phyloP scores from a whole-genome alignment of 1,284 basidiomycete genomes.

The Ceratobasidium sp. region DNA sequence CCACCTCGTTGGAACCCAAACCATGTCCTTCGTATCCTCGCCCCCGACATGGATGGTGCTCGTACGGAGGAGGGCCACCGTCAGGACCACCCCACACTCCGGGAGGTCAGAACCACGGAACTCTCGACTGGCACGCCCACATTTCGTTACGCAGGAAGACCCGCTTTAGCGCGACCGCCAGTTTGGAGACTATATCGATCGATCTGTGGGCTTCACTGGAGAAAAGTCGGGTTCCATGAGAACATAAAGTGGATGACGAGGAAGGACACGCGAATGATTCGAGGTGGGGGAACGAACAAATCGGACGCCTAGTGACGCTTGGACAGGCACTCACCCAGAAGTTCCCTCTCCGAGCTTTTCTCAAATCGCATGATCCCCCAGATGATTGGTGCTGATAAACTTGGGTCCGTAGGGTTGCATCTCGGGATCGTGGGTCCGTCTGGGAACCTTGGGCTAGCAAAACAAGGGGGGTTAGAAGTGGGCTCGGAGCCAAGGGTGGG shows the following conservation, averaged over 20 bases:
- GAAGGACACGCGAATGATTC: too few relatives aligned
- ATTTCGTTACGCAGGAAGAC: conserved; percentile 96
- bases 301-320: too few relatives aligned
- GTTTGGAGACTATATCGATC: conserved; percentile 66
- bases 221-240: not conserved
- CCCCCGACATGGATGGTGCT: not conserved
- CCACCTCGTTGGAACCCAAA: not conserved
- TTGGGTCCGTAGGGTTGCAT: conserved; percentile 68
- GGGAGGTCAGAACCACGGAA: conserved; percentile 63
- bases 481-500: too few relatives aligned
- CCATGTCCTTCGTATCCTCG: not conserved
- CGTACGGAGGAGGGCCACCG: not conserved
- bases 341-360: conserved; percentile 95
- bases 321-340: conserved; percentile 75
- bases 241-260: not conserved
- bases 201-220: conserved; percentile 89
- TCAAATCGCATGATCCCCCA: conserved; percentile 82
- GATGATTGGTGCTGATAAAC: conserved; percentile 80
- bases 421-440: conserved; percentile 73
- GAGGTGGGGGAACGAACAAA: too few relatives aligned
- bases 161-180: conserved; percentile 86
- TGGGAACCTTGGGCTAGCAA: conserved; percentile 51
- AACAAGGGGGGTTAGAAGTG: too few relatives aligned
- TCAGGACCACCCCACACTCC: conserved; percentile 11
- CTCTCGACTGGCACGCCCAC: conserved; percentile 97